Evolutionary conservation across 208 protist genomes (phyloP).

Genomic region (Acanthamoeba divionensis): DNA sequence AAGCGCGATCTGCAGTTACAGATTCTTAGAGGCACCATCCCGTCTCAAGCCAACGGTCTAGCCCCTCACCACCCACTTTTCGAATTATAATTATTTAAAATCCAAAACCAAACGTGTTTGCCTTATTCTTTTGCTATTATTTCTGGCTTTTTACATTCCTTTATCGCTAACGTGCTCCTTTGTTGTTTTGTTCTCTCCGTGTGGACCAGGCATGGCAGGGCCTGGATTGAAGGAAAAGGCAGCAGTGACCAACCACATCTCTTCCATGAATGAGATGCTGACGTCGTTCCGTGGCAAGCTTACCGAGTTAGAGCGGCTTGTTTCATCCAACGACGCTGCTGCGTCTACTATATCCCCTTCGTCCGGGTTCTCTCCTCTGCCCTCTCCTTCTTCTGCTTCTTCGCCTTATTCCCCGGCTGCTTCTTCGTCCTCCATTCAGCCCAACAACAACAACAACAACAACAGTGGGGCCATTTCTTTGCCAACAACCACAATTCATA

Average conservation of each 20-base stretch:
- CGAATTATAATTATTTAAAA: neutral
- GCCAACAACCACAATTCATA: neutral
- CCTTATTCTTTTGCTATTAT: no score
- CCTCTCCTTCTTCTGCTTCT: neutral
- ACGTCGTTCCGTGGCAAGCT: neutral
- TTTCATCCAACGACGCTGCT: no score
- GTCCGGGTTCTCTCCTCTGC: neutral
- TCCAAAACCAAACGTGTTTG: neutral
- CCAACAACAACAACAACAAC: neutral
- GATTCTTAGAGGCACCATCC: constrained; percentile 20
- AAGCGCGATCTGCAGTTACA: constrained; percentile 46
- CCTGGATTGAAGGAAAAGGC: neutral
- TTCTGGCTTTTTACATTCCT: no score
- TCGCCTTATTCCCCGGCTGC: neutral
- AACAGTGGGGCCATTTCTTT: neutral
- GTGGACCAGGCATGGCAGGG: neutral
- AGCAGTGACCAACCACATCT: neutral
- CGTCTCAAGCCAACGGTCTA: neutral
- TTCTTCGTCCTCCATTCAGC: neutral
- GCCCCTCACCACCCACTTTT: neutral
- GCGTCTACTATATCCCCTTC: no score
- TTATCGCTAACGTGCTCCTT: no score
- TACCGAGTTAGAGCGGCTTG: neutral
- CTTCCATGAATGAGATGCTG: constrained; percentile 16
- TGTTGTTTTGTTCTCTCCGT: no score